Evolutionary conservation across 345 rosid genomes (phyloP).

Genomic region (Melaleuca alternifolia): DNA sequence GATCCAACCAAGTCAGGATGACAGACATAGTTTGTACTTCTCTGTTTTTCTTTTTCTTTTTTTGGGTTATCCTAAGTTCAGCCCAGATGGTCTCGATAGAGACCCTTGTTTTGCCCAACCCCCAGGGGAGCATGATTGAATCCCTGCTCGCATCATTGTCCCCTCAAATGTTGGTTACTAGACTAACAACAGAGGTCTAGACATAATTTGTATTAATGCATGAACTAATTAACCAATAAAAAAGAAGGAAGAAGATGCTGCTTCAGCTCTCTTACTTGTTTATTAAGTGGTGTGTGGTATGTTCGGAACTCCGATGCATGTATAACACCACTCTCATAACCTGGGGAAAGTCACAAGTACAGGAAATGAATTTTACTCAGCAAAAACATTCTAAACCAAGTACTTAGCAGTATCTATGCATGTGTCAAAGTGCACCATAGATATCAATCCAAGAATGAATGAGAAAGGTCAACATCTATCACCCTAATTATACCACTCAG

Average conservation of each 20-base stretch:
- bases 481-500: neutral
- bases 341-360: constrained; percentile 16
- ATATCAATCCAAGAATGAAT: neutral
- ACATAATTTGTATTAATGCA: neutral
- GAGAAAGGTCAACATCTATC: neutral
- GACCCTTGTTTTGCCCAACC: neutral
- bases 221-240: neutral
- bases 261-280: constrained; percentile 39
- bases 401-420: neutral
- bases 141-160: neutral
- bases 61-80: neutral
- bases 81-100: neutral
- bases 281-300: constrained; percentile 83
- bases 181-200: neutral
- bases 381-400: neutral
- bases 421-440: neutral
- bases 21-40: neutral
- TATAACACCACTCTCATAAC: constrained; percentile 69
- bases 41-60: neutral
- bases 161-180: neutral
- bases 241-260: neutral
- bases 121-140: neutral
- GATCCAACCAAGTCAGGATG: neutral
- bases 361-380: neutral
- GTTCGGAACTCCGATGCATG: constrained; percentile 92